Evolutionary conservation across 768 basidiomycete genomes (phyloP), one percentile per base, ranked within the genome.

Genomic region (Leucosporidium yakuticum): DNA sequence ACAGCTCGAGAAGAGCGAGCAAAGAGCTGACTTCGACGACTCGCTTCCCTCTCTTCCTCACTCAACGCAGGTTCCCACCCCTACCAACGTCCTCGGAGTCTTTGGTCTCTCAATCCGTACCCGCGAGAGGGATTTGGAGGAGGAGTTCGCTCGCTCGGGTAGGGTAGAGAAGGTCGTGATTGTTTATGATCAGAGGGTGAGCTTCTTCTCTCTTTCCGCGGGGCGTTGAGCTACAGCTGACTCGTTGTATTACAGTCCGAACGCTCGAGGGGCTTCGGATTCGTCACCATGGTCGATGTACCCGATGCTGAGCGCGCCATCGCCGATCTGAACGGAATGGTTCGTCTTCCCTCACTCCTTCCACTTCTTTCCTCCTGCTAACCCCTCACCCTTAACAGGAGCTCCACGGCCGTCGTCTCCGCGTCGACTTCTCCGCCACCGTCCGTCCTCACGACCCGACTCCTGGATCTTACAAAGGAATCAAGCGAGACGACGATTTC

Each of bases 81-180:
- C 71, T 15, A 88, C 89, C 74, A 87, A 84, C 69, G 92, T 95
- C 39, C 83, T 99, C 69, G 95, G 95, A 66, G 92, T 97, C n/a
- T 99, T 98, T 73, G 95, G 95, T n/a, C 81, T 98, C 51, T 94
- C 91, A 74, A 95, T 99, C 65, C 86, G 94, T 63, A 97, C 95
- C 5, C 85, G 87, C 63, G 95, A 99, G 77, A 85, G 89, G 51
- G 95, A 98, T 77, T 82, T 99, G 58, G 91, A 97, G 73, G 90
- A 95, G 72, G 93, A 96, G 79, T 98, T 99, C 74, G 85, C 82
- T 74, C 85, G 90, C 58, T 89, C 86, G 73, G 95, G 95, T 9
- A 84, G 85, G 47, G 93, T 96, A 59, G 90, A 93, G 78, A 97
- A 96, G 79, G 93, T 95, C 55, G 62, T 71, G 62, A 93, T 98